Evolutionary conservation across 495 filamentous ascomycete genomes (phyloP).

Genomic region (Apodospora peruviana): DNA sequence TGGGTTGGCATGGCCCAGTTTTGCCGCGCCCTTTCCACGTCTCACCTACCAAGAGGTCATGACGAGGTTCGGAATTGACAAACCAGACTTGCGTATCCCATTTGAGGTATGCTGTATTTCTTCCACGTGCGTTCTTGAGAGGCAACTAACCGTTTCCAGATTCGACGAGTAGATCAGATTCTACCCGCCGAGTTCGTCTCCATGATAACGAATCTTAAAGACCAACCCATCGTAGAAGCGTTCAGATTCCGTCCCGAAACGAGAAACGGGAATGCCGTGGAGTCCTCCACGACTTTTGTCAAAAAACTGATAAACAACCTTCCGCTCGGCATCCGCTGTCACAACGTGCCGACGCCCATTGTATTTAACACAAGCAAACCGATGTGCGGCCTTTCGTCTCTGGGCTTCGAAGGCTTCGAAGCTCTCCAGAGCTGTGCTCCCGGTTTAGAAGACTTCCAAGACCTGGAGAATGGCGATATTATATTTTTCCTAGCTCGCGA

Average conservation of each 20-base stretch:
- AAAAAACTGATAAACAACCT: conserved; percentile 61
- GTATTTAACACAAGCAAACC: conserved; percentile 65
- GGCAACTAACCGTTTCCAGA: conserved; percentile 35
- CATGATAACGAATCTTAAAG: conserved; percentile 60
- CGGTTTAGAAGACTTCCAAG: conserved; percentile 8
- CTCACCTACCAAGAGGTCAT: conserved; percentile 77
- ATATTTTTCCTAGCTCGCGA: conserved; percentile 75
- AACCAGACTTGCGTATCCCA: conserved; percentile 72
- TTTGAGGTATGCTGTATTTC: conserved; percentile 32
- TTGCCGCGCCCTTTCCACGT: conserved; percentile 14
- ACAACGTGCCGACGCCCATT: conserved; percentile 64
- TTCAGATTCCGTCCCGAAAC: conserved; percentile 53
- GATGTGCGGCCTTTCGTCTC: conserved; percentile 62
- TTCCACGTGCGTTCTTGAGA: conserved; percentile 1
- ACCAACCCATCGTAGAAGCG: conserved; percentile 61
- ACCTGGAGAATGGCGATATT: conserved; percentile 58
- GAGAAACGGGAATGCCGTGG: conserved; percentile 7
- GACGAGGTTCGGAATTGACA: conserved; percentile 78
- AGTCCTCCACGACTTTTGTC: conserved; percentile 49
- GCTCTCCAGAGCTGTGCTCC: conserved; percentile 20
- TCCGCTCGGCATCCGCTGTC: conserved; percentile 54
- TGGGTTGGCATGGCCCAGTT: conserved; percentile 7
- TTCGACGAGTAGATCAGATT: conserved; percentile 55
- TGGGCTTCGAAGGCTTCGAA: conserved; percentile 71
- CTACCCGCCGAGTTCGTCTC: conserved; percentile 60